Conservation (phyloP, 2,329 filamentous ascomycete genomes). For the Hymenoscyphus albidus region DNA sequence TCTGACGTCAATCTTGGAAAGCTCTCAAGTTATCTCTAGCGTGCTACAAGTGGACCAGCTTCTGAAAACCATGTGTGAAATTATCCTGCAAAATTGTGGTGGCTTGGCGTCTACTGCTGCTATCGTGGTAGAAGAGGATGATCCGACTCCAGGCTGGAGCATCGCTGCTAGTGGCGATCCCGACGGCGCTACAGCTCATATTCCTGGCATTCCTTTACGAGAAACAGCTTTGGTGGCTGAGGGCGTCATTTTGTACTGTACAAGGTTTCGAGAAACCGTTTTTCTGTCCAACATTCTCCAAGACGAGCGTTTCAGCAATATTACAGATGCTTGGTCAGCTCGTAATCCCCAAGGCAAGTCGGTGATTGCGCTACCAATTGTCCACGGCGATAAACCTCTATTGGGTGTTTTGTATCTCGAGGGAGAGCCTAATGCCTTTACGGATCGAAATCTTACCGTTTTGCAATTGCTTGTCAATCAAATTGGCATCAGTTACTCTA, state of each 20-base stretch:
- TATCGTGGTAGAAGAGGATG: slow-evolving; percentile 68
- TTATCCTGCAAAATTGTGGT: slow-evolving; percentile 74
- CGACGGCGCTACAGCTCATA: slow-evolving; percentile 66
- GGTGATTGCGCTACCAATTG: slow-evolving; percentile 76
- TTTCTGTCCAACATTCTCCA: slow-evolving; percentile 70
- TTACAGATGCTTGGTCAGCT: slow-evolving; percentile 64
- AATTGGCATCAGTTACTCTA: slow-evolving; percentile 69
- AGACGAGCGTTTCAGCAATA: slow-evolving; percentile 75
- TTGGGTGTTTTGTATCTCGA: slow-evolving; percentile 75
- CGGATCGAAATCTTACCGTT: slow-evolving; percentile 66
- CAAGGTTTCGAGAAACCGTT: slow-evolving; percentile 70
- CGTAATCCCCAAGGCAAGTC: slow-evolving; percentile 67
- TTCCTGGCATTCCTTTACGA: slow-evolving; percentile 60
- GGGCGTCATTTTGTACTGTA: slow-evolving; percentile 72
- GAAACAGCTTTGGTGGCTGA: slow-evolving; percentile 67
- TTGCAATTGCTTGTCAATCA: slow-evolving; percentile 72
- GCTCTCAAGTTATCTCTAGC: slow-evolving; percentile 73
- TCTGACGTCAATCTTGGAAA: slow-evolving; percentile 71
- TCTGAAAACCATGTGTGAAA: slow-evolving; percentile 75
- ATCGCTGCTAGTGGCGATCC: slow-evolving; percentile 71
- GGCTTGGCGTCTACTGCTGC: slow-evolving; percentile 66
- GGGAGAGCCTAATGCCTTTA: slow-evolving; percentile 70
- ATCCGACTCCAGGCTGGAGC: slow-evolving; percentile 51
- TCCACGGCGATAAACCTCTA: slow-evolving; percentile 66
- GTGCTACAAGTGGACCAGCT: slow-evolving; percentile 72